A percentile compares a stretch with the other conserved stretches of the same genome.
Conservation (phyloP, 225 moss, liverwort and hornwort species). For the Climacium dendroides region DNA sequence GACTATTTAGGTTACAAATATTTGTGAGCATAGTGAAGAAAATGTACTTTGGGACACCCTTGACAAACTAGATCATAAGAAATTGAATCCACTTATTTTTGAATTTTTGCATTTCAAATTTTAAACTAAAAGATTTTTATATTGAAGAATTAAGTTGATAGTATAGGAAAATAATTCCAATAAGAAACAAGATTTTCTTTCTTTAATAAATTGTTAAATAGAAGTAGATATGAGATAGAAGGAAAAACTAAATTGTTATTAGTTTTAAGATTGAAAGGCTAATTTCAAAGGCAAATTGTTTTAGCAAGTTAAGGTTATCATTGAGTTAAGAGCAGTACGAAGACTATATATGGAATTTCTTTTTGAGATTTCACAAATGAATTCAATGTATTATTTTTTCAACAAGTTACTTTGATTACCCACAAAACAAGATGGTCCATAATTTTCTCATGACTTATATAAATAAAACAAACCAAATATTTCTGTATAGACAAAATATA, state of each 20-base stretch:
- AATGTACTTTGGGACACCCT: neutral
- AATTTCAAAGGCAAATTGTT: neutral
- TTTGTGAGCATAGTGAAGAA: neutral
- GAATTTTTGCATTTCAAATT: neutral
- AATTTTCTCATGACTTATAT: neutral
- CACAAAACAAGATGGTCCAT: neutral
- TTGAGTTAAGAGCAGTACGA: no score
- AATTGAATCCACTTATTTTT: neutral
- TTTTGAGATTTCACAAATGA: neutral
- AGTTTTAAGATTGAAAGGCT: neutral
- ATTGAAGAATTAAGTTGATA: neutral
- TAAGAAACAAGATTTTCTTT: neutral
- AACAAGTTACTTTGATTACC: neutral
- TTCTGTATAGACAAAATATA: neutral
- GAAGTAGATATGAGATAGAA: neutral
- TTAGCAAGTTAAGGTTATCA: neutral
- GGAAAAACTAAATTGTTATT: neutral
- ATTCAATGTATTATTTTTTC: accelerated
- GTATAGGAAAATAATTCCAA: neutral
- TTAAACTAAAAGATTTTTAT: neutral
- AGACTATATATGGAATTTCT: accelerated
- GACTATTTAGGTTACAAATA: neutral
- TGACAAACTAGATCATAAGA: neutral
- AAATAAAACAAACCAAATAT: neutral
- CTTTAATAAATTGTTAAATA: no score